Conservation (phyloP, 768 basidiomycete genomes). For the Russula compacta region DNA sequence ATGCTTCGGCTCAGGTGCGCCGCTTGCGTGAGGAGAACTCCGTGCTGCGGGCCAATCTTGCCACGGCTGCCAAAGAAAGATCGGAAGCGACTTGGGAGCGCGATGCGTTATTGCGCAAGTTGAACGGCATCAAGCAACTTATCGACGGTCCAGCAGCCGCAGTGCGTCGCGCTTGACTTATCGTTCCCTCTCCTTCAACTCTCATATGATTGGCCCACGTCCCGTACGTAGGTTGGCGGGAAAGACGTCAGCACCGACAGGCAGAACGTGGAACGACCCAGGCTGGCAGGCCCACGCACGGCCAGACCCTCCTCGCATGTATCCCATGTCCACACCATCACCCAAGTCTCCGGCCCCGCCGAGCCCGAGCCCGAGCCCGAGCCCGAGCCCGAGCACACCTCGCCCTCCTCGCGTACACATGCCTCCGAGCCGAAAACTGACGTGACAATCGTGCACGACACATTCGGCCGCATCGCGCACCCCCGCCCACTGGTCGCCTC, state of each 20-base stretch:
- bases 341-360: background rate
- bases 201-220: background rate
- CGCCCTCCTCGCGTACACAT: background rate
- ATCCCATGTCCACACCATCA: background rate
- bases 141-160: background rate
- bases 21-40: constrained; percentile 18
- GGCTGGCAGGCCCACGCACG: background rate
- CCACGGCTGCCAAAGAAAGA: constrained; percentile 1
- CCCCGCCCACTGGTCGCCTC: background rate
- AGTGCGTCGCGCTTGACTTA: background rate
- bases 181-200: background rate
- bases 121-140: constrained; percentile 11
- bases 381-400: background rate
- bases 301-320: background rate
- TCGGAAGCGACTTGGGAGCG: constrained; percentile 8
- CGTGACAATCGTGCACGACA: constrained; percentile 1
- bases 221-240: background rate
- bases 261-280: background rate
- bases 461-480: background rate
- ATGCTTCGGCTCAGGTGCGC: constrained; percentile 14
- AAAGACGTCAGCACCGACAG: background rate
- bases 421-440: constrained; percentile 10
- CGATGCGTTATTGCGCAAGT: constrained; percentile 6
- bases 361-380: background rate
- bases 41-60: constrained; percentile 5